phyloP scores from a whole-genome alignment of 2,329 filamentous ascomycete species.

The Fusarium foetens region DNA sequence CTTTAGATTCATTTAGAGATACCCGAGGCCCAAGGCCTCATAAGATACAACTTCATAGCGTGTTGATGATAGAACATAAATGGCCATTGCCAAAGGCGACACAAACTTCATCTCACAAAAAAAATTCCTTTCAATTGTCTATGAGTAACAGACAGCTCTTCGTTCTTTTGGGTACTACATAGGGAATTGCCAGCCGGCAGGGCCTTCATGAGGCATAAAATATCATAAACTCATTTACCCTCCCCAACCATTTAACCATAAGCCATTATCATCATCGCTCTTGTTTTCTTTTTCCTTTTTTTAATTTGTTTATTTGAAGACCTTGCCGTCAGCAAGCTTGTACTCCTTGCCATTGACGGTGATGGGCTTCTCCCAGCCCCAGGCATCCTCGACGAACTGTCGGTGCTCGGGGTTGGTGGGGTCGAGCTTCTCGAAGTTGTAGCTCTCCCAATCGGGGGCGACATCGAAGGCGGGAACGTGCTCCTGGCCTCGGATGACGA shows the following conservation, averaged over 20 bases:
- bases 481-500: conserved; percentile 93
- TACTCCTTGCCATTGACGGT: conserved; percentile 87
- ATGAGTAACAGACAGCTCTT: conserved; percentile 28
- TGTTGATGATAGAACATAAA: not conserved
- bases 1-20: conserved; percentile 22
- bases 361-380: conserved; percentile 91
- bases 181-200: conserved; percentile 35
- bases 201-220: conserved; percentile 41
- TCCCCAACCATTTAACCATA: conserved; percentile 47
- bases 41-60: not conserved
- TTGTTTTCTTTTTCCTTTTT: conserved; percentile 30
- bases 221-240: conserved; percentile 46
- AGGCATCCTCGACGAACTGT: conserved; percentile 85
- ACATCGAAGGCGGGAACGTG: conserved; percentile 90
- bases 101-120: not conserved
- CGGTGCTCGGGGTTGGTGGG: conserved; percentile 84
- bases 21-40: conserved; percentile 29
- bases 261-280: conserved; percentile 48
- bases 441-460: conserved; percentile 96
- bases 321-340: conserved; percentile 90
- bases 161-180: conserved; percentile 34
- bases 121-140: conserved; percentile 35
- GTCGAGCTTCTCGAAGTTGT: conserved; percentile 97
- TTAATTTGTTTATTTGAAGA: conserved; percentile 85
- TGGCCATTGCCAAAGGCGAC: not conserved